Evolutionary conservation across 345 rosid species (phyloP).

Genomic region (Acer campestre): DNA sequence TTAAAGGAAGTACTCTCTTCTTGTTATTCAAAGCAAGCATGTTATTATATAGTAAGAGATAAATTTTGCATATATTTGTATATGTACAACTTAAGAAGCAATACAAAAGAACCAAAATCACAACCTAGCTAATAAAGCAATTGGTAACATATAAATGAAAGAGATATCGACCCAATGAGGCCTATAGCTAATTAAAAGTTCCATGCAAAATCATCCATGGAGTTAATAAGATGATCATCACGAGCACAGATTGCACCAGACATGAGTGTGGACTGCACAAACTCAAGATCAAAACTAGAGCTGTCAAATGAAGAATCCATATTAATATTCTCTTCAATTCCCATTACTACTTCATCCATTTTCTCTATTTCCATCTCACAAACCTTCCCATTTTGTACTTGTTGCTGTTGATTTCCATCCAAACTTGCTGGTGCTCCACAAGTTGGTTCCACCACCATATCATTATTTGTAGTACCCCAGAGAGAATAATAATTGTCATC

Average conservation of each 20-base stretch:
- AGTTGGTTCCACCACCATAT: conserved; percentile 8
- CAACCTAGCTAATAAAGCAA: neutral
- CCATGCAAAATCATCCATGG: conserved; percentile 50
- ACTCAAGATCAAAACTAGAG: conserved; percentile 35
- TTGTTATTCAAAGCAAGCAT: too few species aligned
- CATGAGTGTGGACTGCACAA: conserved; percentile 37
- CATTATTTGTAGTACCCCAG: conserved; percentile 11
- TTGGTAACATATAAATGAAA: neutral
- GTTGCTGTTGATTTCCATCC: conserved; percentile 14
- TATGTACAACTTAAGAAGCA: neutral
- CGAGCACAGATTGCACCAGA: conserved; percentile 28
- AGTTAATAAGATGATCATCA: conserved; percentile 26
- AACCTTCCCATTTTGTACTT: neutral
- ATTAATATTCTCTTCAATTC: neutral
- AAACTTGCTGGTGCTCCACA: conserved; percentile 15
- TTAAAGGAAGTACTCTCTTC: too few species aligned
- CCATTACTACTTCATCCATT: neutral
- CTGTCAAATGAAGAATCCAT: conserved; percentile 35
- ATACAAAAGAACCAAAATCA: neutral
- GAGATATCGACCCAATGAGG: neutral
- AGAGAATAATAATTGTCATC: conserved; percentile 23
- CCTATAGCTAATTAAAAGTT: conserved; percentile 32
- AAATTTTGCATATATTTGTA: neutral
- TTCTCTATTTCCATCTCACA: conserved; percentile 9
- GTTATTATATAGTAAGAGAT: too few species aligned